Evolutionary conservation across 2,329 filamentous ascomycete species (phyloP).

Genomic region (Salinomyces thailandicus): DNA sequence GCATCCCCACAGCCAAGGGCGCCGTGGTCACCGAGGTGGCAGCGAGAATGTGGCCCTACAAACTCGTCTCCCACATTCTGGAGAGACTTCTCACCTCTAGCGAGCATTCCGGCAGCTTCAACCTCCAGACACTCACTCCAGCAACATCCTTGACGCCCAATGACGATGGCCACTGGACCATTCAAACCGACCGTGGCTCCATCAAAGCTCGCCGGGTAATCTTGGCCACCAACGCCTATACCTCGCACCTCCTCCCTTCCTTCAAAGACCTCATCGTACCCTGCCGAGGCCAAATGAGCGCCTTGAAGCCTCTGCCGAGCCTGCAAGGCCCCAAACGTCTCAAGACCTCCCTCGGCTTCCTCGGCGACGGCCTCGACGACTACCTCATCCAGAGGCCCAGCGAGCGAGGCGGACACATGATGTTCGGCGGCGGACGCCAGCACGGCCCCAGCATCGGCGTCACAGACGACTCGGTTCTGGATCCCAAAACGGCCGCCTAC

Average conservation of each 20-base stretch:
- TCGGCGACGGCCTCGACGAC: conserved; percentile 52
- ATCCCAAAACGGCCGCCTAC: conserved; percentile 46
- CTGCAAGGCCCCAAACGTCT: conserved; percentile 31
- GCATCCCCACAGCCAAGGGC: conserved; percentile 46
- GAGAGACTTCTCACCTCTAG: conserved; percentile 43
- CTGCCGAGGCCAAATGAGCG: conserved; percentile 61
- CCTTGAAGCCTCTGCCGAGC: conserved; percentile 47
- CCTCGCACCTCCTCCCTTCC: conserved; percentile 59
- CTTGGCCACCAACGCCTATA: conserved; percentile 76
- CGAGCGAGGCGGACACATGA: conserved; percentile 43
- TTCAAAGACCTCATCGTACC: conserved; percentile 67
- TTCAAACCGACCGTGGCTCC: conserved; percentile 59
- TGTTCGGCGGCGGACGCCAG: conserved; percentile 60
- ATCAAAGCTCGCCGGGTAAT: conserved; percentile 55
- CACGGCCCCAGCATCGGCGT: conserved; percentile 47
- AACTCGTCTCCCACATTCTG: conserved; percentile 63
- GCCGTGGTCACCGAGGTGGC: conserved; percentile 56
- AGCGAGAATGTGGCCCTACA: conserved; percentile 72
- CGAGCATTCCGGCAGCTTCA: conserved; percentile 39
- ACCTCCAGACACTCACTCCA: conserved; percentile 65
- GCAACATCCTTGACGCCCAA: conserved; percentile 31
- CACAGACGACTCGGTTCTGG: conserved; percentile 49
- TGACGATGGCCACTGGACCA: conserved; percentile 42
- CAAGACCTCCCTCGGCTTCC: conserved; percentile 54
- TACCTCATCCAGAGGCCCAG: conserved; percentile 63